Conservation (phyloP, 176 grass and related monocot species). For the Melocanna baccifera region DNA sequence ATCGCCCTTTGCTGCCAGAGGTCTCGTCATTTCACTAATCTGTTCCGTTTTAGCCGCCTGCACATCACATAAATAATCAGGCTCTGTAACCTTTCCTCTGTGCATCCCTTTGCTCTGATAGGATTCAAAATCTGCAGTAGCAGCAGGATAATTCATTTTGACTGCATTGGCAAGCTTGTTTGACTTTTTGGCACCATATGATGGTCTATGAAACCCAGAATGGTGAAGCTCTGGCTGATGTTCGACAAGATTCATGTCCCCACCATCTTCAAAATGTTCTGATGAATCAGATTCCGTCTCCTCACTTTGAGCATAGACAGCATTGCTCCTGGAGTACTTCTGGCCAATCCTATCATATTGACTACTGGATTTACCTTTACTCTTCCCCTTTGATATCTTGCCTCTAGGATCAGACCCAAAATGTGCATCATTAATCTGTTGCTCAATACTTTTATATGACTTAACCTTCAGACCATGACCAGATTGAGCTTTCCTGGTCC, state of each 20-base stretch:
- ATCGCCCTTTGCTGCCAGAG: constrained; percentile 52
- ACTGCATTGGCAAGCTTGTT: constrained; percentile 35
- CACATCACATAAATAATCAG: constrained; percentile 47
- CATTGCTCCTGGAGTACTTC: constrained; percentile 44
- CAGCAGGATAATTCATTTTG: constrained; percentile 49
- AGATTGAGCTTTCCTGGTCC: constrained; percentile 37
- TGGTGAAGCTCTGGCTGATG: constrained; percentile 28
- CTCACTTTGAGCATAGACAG: constrained; percentile 53
- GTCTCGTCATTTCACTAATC: constrained; percentile 50
- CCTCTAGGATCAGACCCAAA: constrained; percentile 39
- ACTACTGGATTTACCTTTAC: constrained; percentile 36
- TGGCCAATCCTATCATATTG: constrained; percentile 38
- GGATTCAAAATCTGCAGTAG: constrained; percentile 48
- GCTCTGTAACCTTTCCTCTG: constrained; percentile 54
- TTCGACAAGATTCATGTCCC: constrained; percentile 26
- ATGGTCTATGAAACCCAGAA: constrained; percentile 24
- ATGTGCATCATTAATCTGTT: constrained; percentile 37
- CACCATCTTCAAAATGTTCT: constrained; percentile 49
- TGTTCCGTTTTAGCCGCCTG: constrained; percentile 47
- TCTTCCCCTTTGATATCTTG: constrained; percentile 42
- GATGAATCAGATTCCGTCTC: constrained; percentile 94
- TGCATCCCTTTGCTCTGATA: constrained; percentile 48
- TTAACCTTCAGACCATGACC: constrained; percentile 46
- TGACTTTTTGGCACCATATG: constrained; percentile 46
- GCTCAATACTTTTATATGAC: constrained; percentile 43